A percentile compares a stretch with the other conserved stretches of the same genome.
phyloP scores from a whole-genome alignment of 2,329 filamentous ascomycete genomes.

The Pezicula radicicola region DNA sequence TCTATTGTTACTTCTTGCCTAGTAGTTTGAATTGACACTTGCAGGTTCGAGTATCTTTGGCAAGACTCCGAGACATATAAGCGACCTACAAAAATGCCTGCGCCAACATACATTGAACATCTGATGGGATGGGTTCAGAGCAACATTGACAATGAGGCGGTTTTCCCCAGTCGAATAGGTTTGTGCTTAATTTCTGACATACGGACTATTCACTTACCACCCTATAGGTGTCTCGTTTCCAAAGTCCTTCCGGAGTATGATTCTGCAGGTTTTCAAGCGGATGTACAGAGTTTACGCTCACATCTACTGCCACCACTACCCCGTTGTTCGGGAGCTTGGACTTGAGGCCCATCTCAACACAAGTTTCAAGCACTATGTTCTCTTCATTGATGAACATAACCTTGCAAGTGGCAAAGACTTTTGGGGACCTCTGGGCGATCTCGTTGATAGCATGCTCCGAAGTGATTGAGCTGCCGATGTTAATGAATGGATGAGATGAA shows the following conservation, averaged over 20 bases:
- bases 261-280: conserved; percentile 97
- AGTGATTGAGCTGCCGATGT: conserved; percentile 55
- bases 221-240: conserved; percentile 81
- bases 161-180: conserved; percentile 94
- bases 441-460: conserved; percentile 96
- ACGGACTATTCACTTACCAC: conserved; percentile 14
- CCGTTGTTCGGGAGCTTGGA: conserved; percentile 89
- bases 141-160: conserved; percentile 91
- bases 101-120: conserved; percentile 96
- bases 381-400: conserved; percentile 96
- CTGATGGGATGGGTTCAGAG: conserved; percentile 95
- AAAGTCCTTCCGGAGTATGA: conserved; percentile 82
- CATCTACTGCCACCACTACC: conserved; percentile 99
- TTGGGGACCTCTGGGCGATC: conserved; percentile 91
- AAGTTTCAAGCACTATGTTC: conserved; percentile 98
- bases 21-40: conserved; percentile 1
- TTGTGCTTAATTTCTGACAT: conserved; percentile 30
- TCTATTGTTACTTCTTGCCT: not conserved
- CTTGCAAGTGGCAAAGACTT: conserved; percentile 93
- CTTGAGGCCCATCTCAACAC: conserved; percentile 97
- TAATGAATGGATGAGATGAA: conserved; percentile 12
- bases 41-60: conserved; percentile 96
- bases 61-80: conserved; percentile 94
- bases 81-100: conserved; percentile 95
- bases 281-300: conserved; percentile 98